Base-by-base conservation (phyloP, 345 rosid genomes). In the Stellera chamaejasme region DNA sequence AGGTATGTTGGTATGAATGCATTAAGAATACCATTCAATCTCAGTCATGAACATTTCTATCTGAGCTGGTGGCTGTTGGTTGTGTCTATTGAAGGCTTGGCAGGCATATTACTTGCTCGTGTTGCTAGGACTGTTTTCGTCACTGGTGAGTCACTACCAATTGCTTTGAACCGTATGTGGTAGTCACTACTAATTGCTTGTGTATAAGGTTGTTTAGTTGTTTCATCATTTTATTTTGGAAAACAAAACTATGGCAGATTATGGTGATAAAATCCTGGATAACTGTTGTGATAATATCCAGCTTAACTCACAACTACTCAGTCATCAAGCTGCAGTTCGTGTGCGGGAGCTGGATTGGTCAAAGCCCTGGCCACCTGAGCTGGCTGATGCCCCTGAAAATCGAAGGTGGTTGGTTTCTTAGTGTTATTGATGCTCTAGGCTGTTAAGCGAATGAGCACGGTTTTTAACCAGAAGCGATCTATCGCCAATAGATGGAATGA, bases 281-380 rank as follows among this genome's bases (percentile, higher is more conserved):
- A 83, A 92, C 69, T 85, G 95, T 78, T 71, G 53, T 32, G 68
- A 63, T 69, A 92, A 82, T 55, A 67, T 78, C 25, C 52, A 67
- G 43, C 72, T 82, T 47, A 84, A 86, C 70, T 61, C 78, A 48
- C 60, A 73, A 54, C 65, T 76, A 16, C 65, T 82, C 44, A 65
- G 73, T 55, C 70, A 50, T 63, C 63, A 49, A 49, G 81, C 81
- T 60, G 54, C 58, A 10, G 65, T 88, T 60, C 56, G 68, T 72
- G 84, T 88, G 13, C 77, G 93, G 51, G 84, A 86, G 69, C 98
- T 92, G 57, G 69, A 92, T 73, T 92, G 93, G 98, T 36, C 58
- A 56, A 68, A 68, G 49, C 45, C 76, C 32, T 88, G 95, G 96
- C 98, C 96, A 71, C 75, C 75, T 36, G 8, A 59, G 50, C 56